Evolutionary conservation across 1,284 basidiomycete genomes (phyloP).

Genomic region (Naganishia cerealis): DNA sequence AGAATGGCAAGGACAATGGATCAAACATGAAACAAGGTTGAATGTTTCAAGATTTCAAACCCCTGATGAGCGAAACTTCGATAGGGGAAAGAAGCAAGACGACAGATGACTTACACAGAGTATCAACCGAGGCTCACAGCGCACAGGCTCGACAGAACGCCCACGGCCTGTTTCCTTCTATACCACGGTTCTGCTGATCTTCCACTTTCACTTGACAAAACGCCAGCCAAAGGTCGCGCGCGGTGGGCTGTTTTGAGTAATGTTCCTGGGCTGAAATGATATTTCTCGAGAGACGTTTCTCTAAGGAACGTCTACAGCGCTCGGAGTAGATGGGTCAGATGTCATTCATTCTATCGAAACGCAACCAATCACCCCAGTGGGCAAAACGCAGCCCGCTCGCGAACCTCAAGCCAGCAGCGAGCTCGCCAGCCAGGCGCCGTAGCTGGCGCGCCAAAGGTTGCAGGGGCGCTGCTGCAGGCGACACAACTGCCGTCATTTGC

Average conservation of each 20-base stretch:
- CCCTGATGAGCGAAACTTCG: background rate
- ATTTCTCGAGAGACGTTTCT: background rate
- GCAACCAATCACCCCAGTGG: slow-evolving; percentile 15
- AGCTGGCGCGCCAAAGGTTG: background rate
- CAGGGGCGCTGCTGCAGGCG: too few relatives aligned
- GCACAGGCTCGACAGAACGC: background rate
- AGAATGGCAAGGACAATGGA: background rate
- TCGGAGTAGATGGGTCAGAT: background rate
- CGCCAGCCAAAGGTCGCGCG: background rate
- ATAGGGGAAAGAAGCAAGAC: background rate
- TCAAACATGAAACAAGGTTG: background rate
- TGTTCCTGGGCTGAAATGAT: background rate
- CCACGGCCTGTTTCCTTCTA: background rate
- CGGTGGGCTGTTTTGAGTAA: background rate
- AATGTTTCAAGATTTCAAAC: background rate
- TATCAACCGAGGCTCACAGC: background rate
- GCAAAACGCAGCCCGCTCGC: slow-evolving; percentile 14
- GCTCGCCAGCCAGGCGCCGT: background rate
- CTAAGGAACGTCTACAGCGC: background rate
- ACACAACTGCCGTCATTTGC: too few relatives aligned
- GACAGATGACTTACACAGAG: background rate
- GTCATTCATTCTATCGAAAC: background rate
- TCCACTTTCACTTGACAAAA: background rate
- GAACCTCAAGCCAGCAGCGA: background rate
- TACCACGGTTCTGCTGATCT: background rate